Conservation (phyloP, 306 rosid genomes). For the Neltuma alba region DNA sequence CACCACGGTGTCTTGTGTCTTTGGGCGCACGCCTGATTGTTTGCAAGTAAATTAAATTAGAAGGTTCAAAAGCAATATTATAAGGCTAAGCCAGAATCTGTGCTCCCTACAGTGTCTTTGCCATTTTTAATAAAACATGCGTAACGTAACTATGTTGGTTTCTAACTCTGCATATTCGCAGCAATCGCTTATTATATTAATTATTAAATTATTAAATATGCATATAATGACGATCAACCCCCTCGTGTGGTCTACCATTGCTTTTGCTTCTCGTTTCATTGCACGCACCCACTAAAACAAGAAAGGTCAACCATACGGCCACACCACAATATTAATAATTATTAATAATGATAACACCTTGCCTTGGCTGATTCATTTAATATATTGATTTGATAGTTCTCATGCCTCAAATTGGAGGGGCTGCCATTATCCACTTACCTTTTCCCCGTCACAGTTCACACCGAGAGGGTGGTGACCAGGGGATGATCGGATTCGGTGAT, state of each 20-base stretch:
- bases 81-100: constrained; percentile 34
- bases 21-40: constrained; percentile 53
- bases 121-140: constrained; percentile 42
- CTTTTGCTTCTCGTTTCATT: constrained; percentile 31
- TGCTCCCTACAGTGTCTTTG: constrained; percentile 48
- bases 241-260: constrained; percentile 47
- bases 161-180: constrained; percentile 61
- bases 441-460: constrained; percentile 45
- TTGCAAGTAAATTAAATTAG: constrained; percentile 30
- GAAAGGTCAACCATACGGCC: constrained; percentile 26
- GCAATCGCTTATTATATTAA: constrained; percentile 7
- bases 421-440: constrained; percentile 39
- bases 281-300: constrained; percentile 39
- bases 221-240: constrained; percentile 17
- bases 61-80: constrained; percentile 37
- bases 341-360: neutral
- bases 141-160: constrained; percentile 79
- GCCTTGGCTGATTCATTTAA: constrained; percentile 37
- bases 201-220: constrained; percentile 1
- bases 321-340: constrained; percentile 12
- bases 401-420: constrained; percentile 43
- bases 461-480: constrained; percentile 15
- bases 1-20: constrained; percentile 52
- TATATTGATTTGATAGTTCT: constrained; percentile 48
- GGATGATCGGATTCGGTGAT: constrained; percentile 20